Evolutionary conservation across 352 stramenopile genomes (phyloP), one percentile per base, ranked within the genome.

Genomic region (Globisporangium apiculatum): DNA sequence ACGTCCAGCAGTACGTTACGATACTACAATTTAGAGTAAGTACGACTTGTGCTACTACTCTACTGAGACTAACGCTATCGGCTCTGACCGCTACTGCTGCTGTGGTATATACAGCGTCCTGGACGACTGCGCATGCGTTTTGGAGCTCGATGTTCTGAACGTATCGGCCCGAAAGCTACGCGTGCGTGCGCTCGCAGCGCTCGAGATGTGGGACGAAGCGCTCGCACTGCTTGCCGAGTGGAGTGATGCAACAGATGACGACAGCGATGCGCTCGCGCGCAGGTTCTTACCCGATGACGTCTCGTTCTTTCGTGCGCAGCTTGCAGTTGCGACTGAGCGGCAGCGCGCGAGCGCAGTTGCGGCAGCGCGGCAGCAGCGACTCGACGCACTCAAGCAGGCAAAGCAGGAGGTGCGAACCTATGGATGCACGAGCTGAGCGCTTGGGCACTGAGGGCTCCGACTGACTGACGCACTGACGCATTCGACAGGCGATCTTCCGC

Each of bases 191-290:
- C 58, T 67, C 5, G 35, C 41, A n/a, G 51, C 52, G 10, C 51
- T 62, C 40, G 53, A 48, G 46, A 61, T 68, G 57, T 74, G 67
- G 64, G 40, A 8, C 3, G 46, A 71, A 51, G 67, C 48, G 17
- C 36, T 49, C 7, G 60, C 41, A 7, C 5, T 63, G 18, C 48
- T 66, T 11, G 45, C 17, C 11, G 53, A 49, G 9, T 58, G 55
- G 49, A 5, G 55, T 35, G 3, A 31, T 31, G 24, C 8, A 46
- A 35, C 5, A 11, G 38, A 41, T 24, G 36, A 37, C 35, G 42
- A 43, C 11, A 31, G 24, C 24, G 24, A 31, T 31, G 4, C 38
- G 14, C 40, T 65, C n/a, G 46, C 41, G 1, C 10, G 15, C 24
- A 31, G 8, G 11, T 60, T 63, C 43, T 49, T 63, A 2, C 36